Evolutionary conservation across 495 filamentous ascomycete genomes (phyloP).

Genomic region (Symbiotaphrina buchneri): DNA sequence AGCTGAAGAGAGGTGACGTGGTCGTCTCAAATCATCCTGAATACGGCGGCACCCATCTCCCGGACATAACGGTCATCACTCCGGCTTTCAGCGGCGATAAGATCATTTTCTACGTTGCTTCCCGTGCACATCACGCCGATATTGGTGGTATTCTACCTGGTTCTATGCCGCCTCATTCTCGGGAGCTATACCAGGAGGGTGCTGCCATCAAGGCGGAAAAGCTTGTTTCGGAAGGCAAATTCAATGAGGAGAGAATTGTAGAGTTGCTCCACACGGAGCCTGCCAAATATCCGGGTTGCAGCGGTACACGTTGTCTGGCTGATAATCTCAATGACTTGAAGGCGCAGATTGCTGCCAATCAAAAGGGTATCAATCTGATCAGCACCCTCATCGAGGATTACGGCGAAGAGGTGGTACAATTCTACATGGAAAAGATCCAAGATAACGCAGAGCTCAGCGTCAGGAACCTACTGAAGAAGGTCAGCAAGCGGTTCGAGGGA

Average conservation of each 20-base stretch:
- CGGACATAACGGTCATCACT: slow-evolving; percentile 87
- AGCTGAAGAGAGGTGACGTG: slow-evolving; percentile 77
- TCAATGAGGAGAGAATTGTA: slow-evolving; percentile 71
- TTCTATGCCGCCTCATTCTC: slow-evolving; percentile 89
- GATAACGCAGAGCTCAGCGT: slow-evolving; percentile 78
- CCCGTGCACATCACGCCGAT: slow-evolving; percentile 87
- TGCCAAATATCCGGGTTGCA: slow-evolving; percentile 66
- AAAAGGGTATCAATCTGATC: slow-evolving; percentile 87
- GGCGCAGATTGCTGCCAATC: slow-evolving; percentile 88
- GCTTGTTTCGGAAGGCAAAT: slow-evolving; percentile 70
- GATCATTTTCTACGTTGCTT: slow-evolving; percentile 94
- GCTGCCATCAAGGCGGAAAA: slow-evolving; percentile 88
- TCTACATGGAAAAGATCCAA: slow-evolving; percentile 92
- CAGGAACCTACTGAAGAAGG: slow-evolving; percentile 57
- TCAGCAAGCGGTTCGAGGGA: slow-evolving; percentile 56
- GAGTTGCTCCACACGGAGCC: slow-evolving; percentile 70
- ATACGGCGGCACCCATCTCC: slow-evolving; percentile 71
- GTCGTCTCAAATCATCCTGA: slow-evolving; percentile 92
- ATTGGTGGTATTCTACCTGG: slow-evolving; percentile 92
- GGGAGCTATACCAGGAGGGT: slow-evolving; percentile 85
- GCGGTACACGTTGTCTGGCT: slow-evolving; percentile 69
- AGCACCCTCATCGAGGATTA: slow-evolving; percentile 71
- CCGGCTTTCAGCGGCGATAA: slow-evolving; percentile 73
- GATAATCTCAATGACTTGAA: slow-evolving; percentile 95
- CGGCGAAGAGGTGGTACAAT: slow-evolving; percentile 72